Base-by-base conservation (phyloP, 78 protist species). In the Planoprotostelium fungivorum region DNA sequence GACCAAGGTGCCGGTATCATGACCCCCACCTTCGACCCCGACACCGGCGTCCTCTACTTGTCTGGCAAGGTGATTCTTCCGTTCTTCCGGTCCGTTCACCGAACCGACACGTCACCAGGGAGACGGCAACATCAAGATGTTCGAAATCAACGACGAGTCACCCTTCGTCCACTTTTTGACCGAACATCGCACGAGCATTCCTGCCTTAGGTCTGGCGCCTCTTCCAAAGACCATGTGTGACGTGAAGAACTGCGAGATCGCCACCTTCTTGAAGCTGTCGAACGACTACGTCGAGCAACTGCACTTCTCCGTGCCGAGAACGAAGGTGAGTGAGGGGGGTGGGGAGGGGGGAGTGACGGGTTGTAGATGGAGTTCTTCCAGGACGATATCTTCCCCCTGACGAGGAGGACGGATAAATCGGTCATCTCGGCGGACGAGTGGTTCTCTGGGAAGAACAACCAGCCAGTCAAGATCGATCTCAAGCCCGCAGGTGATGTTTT, bases 21-120 rank as follows among this genome's bases (percentile, higher is more conserved):
- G 29, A 93, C 96, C 34, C 98, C 98, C 87, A 92, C 31, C 93
- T 92, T 83, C 39, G 98, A 96, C 63, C 95, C 94, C 35, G 97
- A 93, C 84, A 94, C 95, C 29, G 88, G 88, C 84, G 90, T 96
- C 28, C 85, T 96, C n/a, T 96, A 88, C 90, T n/a, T 96, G 83
- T 92, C 90, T 0, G 97, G 96, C 38, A 95, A 92, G 88, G 89
- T 88, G 0, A 28, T 36, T 16, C n/a, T n/a, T n/a, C 84, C 29
- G 29, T 73, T 29, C 84, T n/a, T n/a, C n/a, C n/a, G n/a, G n/a
- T n/a, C n/a, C n/a, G n/a, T n/a, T n/a, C n/a, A n/a, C n/a, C n/a
- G n/a, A n/a, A n/a, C n/a, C n/a, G n/a, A 25, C 31, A 51, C 73
- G 73, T 51, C 16, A 5, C 73, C 73, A 51, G 87, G 97, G 98